A percentile compares a stretch with the other conserved stretches of the same genome.
These are phyloP conservation scores for Starmerella tilneyi DNA, from an alignment of 805 yeast species.

Conservation along the genomic window DNA sequence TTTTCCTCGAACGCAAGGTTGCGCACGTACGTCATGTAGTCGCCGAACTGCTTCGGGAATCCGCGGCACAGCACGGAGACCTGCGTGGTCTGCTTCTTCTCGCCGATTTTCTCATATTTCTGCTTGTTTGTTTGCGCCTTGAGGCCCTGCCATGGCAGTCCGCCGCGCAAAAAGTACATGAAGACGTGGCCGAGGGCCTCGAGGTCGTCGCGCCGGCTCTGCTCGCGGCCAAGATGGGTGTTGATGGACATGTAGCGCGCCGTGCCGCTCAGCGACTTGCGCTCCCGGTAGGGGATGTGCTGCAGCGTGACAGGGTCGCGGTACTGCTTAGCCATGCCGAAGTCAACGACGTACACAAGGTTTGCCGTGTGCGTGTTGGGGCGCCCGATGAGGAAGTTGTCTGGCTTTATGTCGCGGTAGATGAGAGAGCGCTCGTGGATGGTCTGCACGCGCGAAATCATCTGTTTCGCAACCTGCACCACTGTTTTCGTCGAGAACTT, in stretches of 20 bases:
- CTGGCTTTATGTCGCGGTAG: conserved; percentile 95
- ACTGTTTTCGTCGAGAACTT: conserved; percentile 79
- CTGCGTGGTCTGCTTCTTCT: conserved; percentile 83
- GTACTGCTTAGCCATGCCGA: conserved; percentile 98
- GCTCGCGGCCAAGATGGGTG: conserved; percentile 95
- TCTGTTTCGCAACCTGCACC: conserved; percentile 87
- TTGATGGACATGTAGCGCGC: conserved; percentile 98
- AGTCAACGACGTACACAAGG: conserved; percentile 80
- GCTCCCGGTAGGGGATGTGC: conserved; percentile 94
- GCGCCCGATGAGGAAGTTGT: conserved; percentile 86
- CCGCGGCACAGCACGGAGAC: conserved; percentile 80
- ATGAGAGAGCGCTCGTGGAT: conserved; percentile 85
- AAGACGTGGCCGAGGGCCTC: conserved; percentile 96
- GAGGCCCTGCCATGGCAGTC: conserved; percentile 97
- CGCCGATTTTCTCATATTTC: conserved; percentile 95
- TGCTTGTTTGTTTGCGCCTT: conserved; percentile 97
- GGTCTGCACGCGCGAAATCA: conserved; percentile 76
- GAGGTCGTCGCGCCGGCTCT: conserved; percentile 89
- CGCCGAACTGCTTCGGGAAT: conserved; percentile 84
- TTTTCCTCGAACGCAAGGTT: conserved; percentile 83
- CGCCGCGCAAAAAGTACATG: conserved; percentile 79
- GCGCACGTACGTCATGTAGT: conserved; percentile 80
- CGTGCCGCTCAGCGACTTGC: conserved; percentile 90
- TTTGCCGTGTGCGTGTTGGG: conserved; percentile 78
- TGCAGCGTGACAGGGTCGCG: conserved; percentile 92